Base-by-base conservation (phyloP, 495 filamentous ascomycete genomes). In the Hyaloscypha hepaticicola region DNA sequence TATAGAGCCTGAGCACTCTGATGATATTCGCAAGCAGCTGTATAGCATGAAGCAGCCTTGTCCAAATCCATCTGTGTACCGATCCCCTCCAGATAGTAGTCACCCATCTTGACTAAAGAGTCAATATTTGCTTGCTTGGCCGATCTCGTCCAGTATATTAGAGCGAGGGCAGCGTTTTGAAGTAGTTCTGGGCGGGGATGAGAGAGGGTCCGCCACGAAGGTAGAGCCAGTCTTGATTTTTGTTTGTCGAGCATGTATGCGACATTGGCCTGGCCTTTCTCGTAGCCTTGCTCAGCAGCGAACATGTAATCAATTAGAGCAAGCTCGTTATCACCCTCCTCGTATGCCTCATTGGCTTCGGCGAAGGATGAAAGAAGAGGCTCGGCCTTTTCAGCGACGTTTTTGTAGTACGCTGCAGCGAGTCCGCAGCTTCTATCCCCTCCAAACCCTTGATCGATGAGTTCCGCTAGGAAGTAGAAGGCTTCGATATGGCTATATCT, bases 71-170 rank as follows among this genome's bases (percentile, higher is more conserved):
- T 61, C 50, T 85, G 77, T 2, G 90, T 85, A 9, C 95, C 96
- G 34, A 89, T 85, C 3, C 95, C 95, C 45, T 78, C 65, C 19
- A 96, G 82, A 72, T 98, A 98, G 74, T 97, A 98, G 75, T 99
- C 95, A 28, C 95, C 95, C 92, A 98, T 97, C 76, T 98, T 99
- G 41, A 99, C 89, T 66, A 96, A 77, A 0, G 92, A 91, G 76
- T 99, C 95, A 59, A 96, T 90, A 69, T 98, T 99, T 19, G 85
- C 82, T 73, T 99, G 95, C 70, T 93, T 93, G 0, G 95, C 90
- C 4, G 94, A 96, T 33, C 95, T 89, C 4, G 95, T 97, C 94
- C 94, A 99, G 77, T 96, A 95, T 31, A 96, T 90, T 56, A 99
- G 79, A 2, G 95, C 94, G 1, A 97, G 81, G 0, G 83, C 78